Base-by-base conservation (phyloP, 129 eudicot genomes). In the Ambrosia trifida region DNA sequence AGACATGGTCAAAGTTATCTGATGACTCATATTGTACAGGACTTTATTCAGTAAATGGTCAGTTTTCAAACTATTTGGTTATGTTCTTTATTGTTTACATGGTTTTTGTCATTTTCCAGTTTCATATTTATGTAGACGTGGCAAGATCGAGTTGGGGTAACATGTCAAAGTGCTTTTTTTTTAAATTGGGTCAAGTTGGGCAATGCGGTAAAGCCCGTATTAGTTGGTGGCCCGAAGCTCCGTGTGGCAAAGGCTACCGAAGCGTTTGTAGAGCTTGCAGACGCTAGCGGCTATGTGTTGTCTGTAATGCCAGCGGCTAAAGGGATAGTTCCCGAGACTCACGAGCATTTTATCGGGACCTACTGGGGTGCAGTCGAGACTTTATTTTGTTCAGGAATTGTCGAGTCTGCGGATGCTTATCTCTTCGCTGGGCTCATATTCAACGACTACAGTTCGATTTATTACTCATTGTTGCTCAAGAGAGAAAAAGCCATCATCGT, bases 301-400 rank as follows among this genome's bases (percentile, higher is more conserved):
- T 68, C 88, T 0, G 80, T 78, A 5, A 86, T 86, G 91, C 91
- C 91, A 1, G 79, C 91, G 4, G 91, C 82, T 2, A 86, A 86
- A 66, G 91, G 91, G 3, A 71, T 74, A 44, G 88, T 86, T 11
- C 86, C 91, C 5, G 91, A 86, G 71, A 50, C 76, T 65, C 91
- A 86, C 31, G 86, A 82, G 28, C 91, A 80, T 46, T 86, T 86
- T 62, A 83, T 86, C 12, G 91, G 91, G 19, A 86, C 91, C 12
- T 86, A 83, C 60, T 86, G 91, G 91, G 91, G 91, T 18, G 91
- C 91, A 5, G 85, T 86, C 7, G 64, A 87, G 51, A 83, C 91
- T 0, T 43, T 85, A 6, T 86, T 79, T 24, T 86, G 91, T 18
- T 58, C 76, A 1, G 91, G 83, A 50, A 86, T 86, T 17, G 87